Evolutionary conservation across 2,329 filamentous ascomycete species (phyloP).

Genomic region (Colletotrichum sublineola): DNA sequence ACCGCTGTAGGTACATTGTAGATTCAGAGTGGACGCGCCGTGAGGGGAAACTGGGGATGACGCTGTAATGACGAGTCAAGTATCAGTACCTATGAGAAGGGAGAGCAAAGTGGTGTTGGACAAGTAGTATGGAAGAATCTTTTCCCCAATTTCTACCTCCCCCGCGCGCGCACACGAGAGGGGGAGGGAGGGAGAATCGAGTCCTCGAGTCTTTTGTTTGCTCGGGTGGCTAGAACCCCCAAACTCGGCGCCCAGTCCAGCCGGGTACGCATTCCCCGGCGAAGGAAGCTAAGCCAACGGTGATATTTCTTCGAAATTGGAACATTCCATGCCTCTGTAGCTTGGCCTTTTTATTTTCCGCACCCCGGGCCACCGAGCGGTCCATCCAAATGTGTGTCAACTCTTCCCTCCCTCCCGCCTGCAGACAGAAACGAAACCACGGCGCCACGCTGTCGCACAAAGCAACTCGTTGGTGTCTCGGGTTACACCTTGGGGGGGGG

Average conservation of each 20-base stretch:
- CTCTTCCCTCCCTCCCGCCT: background rate
- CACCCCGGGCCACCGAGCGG: background rate
- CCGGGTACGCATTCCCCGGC: background rate
- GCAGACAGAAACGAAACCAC: background rate
- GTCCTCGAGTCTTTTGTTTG: background rate
- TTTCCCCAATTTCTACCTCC: background rate
- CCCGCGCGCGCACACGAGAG: background rate
- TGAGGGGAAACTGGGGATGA: conserved; percentile 12
- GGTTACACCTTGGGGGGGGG: background rate
- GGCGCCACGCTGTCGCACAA: background rate
- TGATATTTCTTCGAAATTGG: background rate
- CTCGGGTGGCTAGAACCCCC: background rate
- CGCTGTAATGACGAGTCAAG: background rate
- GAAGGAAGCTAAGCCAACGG: background rate
- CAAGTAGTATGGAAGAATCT: background rate
- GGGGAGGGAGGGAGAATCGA: too few relatives aligned
- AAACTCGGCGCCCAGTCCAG: background rate
- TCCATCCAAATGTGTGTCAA: background rate
- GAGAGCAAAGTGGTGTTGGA: background rate
- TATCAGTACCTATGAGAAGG: too few relatives aligned
- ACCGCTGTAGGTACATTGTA: background rate
- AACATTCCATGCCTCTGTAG: conserved; percentile 1
- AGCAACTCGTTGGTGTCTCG: background rate
- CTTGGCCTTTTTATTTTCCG: background rate
- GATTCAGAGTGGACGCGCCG: background rate